Percentiles rank a stretch among this genome's conserved stretches.
phyloP scores from a whole-genome alignment of 164 flowering plant species.

The Santalum album region DNA sequence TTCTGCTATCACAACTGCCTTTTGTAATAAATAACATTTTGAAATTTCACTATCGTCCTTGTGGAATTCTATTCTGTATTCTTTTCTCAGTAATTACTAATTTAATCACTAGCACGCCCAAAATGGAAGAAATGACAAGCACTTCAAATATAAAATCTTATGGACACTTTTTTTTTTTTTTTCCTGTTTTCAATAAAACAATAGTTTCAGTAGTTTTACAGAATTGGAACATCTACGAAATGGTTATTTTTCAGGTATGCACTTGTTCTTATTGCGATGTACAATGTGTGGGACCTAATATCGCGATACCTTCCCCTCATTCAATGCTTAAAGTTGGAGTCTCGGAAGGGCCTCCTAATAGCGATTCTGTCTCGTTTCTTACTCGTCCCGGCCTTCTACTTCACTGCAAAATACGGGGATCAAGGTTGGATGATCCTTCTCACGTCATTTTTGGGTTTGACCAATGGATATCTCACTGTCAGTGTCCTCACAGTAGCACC shows the following conservation, averaged over 20 bases:
- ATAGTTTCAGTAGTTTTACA: too few relatives aligned
- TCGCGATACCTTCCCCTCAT: slow-evolving; percentile 42
- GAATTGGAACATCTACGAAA: too few relatives aligned
- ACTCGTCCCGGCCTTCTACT: slow-evolving; percentile 50
- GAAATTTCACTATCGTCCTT: too few relatives aligned
- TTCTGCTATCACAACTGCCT: not conserved
- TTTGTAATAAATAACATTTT: not conserved
- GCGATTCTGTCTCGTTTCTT: slow-evolving; percentile 37
- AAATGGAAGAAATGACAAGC: too few relatives aligned
- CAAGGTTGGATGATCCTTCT: slow-evolving; percentile 69
- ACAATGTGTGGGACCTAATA: slow-evolving; percentile 45
- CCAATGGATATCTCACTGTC: slow-evolving; percentile 60
- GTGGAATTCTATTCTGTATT: too few relatives aligned
- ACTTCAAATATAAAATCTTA: too few relatives aligned
- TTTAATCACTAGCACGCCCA: too few relatives aligned
- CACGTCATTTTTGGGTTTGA: slow-evolving; percentile 40
- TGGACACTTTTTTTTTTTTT: too few relatives aligned
- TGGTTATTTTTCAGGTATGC: slow-evolving; percentile 33
- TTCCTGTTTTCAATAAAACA: too few relatives aligned
- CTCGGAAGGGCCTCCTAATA: slow-evolving; percentile 37
- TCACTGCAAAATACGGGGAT: slow-evolving; percentile 52
- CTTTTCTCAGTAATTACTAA: too few relatives aligned
- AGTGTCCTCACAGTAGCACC: slow-evolving; percentile 52
- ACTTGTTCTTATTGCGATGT: slow-evolving; percentile 44
- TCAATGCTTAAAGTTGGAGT: slow-evolving; percentile 25